Evolutionary conservation across 2,329 filamentous ascomycete genomes (phyloP).

Genomic region (Pseudogymnoascus sp.): DNA sequence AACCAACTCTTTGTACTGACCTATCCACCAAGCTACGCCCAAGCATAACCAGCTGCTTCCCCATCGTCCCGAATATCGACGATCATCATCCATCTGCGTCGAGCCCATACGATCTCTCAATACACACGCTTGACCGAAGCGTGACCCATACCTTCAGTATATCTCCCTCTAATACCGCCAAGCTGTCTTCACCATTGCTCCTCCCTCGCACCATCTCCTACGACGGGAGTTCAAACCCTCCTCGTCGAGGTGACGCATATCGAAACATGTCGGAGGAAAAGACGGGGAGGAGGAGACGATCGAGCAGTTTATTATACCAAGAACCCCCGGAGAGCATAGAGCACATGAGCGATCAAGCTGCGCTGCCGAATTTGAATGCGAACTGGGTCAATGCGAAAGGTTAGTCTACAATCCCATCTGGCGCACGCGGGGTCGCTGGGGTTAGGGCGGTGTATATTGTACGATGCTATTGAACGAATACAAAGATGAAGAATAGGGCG

Average conservation of each 20-base stretch:
- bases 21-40: background rate
- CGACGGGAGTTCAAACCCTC: slow-evolving; percentile 68
- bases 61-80: background rate
- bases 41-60: background rate
- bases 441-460: background rate
- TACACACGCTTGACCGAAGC: background rate
- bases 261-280: slow-evolving; percentile 53
- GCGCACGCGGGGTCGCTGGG: background rate
- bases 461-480: background rate
- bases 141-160: slow-evolving; percentile 22
- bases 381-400: slow-evolving; percentile 99
- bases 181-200: slow-evolving; percentile 85
- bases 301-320: slow-evolving; percentile 95
- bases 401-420: slow-evolving; percentile 37
- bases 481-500: background rate
- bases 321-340: slow-evolving; percentile 94
- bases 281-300: slow-evolving; percentile 75
- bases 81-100: background rate
- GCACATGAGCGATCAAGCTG: slow-evolving; percentile 93
- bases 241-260: slow-evolving; percentile 45
- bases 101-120: background rate
- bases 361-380: slow-evolving; percentile 89
- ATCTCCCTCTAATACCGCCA: slow-evolving; percentile 63
- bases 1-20: background rate
- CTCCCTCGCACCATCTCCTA: slow-evolving; percentile 86